Base-by-base conservation (phyloP, 306 rosid genomes). In the Cucurbita maxima region DNA sequence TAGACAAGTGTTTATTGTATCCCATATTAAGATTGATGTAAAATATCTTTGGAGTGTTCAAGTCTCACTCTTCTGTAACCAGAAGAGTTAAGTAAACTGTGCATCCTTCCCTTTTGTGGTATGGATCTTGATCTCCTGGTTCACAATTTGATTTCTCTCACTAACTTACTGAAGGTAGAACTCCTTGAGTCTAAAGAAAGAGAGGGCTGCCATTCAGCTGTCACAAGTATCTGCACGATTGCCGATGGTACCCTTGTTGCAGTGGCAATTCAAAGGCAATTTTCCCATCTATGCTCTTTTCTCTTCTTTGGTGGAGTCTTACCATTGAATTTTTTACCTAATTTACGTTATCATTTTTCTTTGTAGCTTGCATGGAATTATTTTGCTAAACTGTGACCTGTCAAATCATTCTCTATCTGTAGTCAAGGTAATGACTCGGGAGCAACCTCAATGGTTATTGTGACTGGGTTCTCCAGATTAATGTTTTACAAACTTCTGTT, bases 251-350 rank as follows among this genome's bases (percentile, higher is more conserved):
- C 78, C 71, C 87, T 84, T 76, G 88, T 94, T 86, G 96, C 96
- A 0, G 96, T 86, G 76, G 91, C 97, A 57, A 78, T 91, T 69
- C 99, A 94, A 79, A 86, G 96, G 97, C 75, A 88, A 84, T 83
- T 79, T 80, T 3, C 5, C 18, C 40, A 18, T 44, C 18, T 19
- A 5, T 44, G 54, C 51, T 67, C 55, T 4, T 36, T 44, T 67
- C 75, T 67, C 80, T 54, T 36, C 40, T 38, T 25, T 47, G 14
- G 45, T 75, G 79, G 36, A 52, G 56, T 60, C 50, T 73, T 73
- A 71, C 25, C 67, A 53, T 76, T 76, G 43, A 66, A 71, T 78
- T 61, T 4, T 57, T 68, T 7, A 75, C 77, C n/a, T 60, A 6
- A 55, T 53, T 76, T 78, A 50, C 50, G 36, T 75, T 82, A 56